Evolutionary conservation across 1,139 yeast genomes (phyloP).

Genomic region (Kluyveromyces sp.): DNA sequence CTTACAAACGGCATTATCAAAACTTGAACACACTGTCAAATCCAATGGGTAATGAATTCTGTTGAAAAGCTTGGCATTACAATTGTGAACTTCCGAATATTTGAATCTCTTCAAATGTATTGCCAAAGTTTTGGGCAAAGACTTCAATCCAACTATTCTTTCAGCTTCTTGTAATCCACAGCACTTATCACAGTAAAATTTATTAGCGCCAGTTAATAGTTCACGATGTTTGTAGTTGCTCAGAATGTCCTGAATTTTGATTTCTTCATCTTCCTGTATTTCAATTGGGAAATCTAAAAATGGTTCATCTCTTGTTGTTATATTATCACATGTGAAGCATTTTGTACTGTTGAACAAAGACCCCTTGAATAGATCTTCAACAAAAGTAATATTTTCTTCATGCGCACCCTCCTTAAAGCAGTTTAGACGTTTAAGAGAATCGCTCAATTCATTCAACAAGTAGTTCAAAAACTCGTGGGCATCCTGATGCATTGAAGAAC

Average conservation of each 20-base stretch:
- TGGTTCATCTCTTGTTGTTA: constrained; percentile 75
- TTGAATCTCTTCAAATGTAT: constrained; percentile 87
- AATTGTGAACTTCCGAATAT: constrained; percentile 74
- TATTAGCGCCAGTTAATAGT: constrained; percentile 77
- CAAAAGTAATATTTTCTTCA: constrained; percentile 37
- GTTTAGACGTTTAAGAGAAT: constrained; percentile 37
- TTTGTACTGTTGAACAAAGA: constrained; percentile 77
- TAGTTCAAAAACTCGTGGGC: constrained; percentile 95
- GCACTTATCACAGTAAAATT: constrained; percentile 88
- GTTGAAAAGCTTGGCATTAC: constrained; percentile 81
- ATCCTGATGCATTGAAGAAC: constrained; percentile 94
- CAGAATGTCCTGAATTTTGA: constrained; percentile 68
- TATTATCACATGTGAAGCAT: constrained; percentile 85
- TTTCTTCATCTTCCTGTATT: constrained; percentile 52
- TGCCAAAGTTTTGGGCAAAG: constrained; percentile 70
- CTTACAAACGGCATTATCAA: constrained; percentile 38
- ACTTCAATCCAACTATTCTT: constrained; percentile 75
- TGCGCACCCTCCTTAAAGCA: constrained; percentile 10
- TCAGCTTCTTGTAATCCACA: constrained; percentile 92
- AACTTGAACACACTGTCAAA: constrained; percentile 68
- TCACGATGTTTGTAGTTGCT: constrained; percentile 80
- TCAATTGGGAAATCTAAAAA: constrained; percentile 85
- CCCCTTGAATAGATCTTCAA: constrained; percentile 78
- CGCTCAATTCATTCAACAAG: constrained; percentile 73
- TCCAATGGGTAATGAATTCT: constrained; percentile 74